Percentiles rank a stretch among this genome's conserved stretches.
Evolutionary conservation across 768 basidiomycete species (phyloP).

Genomic region (Astraeus odoratus): DNA sequence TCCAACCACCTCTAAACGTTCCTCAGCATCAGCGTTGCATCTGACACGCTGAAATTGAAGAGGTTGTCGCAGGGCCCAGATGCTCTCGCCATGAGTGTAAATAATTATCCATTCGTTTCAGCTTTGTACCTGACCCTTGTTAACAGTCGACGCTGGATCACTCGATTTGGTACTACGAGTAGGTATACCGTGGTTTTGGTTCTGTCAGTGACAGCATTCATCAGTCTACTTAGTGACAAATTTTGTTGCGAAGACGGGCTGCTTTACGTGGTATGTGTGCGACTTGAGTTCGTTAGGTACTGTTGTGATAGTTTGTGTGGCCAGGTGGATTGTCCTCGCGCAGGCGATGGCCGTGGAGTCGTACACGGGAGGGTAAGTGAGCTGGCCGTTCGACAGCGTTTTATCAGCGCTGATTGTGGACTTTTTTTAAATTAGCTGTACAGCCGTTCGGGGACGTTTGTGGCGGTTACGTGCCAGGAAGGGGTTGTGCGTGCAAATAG

Average conservation of each 20-base stretch:
- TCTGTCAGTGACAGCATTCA: background rate
- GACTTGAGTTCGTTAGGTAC: background rate
- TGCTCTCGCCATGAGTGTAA: slow-evolving; percentile 53
- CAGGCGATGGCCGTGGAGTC: slow-evolving; percentile 60
- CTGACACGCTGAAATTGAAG: slow-evolving; percentile 48
- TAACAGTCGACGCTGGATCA: slow-evolving; percentile 69
- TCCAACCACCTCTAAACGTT: slow-evolving; percentile 5
- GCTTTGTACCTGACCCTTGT: background rate
- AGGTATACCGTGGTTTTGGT: slow-evolving; percentile 15
- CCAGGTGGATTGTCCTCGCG: slow-evolving; percentile 59
- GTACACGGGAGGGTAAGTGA: slow-evolving; percentile 61
- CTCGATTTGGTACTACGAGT: slow-evolving; percentile 76
- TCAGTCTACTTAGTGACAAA: slow-evolving; percentile 40
- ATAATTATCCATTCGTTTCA: slow-evolving; percentile 18
- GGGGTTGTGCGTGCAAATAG: slow-evolving; percentile 63
- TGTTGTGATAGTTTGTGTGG: slow-evolving; percentile 1
- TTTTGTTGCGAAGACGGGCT: slow-evolving; percentile 80
- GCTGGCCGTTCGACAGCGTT: background rate
- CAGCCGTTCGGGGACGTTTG: slow-evolving; percentile 53
- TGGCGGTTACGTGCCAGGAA: slow-evolving; percentile 78
- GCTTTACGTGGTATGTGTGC: slow-evolving; percentile 59
- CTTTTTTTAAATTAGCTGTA: slow-evolving; percentile 44
- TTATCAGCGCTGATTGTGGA: slow-evolving; percentile 1
- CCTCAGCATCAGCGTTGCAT: slow-evolving; percentile 49
- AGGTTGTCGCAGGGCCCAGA: slow-evolving; percentile 43